Conservation (phyloP, 163 green algal genomes). For the Prototheca stagnorum region DNA sequence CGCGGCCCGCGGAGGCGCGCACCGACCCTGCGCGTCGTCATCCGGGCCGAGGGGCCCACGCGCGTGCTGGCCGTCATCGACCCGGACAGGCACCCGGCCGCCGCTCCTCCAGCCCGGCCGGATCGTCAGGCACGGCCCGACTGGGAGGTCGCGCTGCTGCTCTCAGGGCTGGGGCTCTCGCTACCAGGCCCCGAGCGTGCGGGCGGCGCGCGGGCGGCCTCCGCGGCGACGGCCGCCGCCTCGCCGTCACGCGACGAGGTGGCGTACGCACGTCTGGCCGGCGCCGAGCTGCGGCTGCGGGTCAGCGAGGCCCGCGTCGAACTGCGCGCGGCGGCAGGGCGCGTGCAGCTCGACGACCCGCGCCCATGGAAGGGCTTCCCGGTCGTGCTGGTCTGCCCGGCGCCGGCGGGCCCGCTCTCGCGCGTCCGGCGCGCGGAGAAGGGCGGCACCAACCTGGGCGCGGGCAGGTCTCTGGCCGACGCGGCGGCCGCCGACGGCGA, state of each 20-base stretch:
- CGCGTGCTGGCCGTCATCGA: conserved; percentile 53
- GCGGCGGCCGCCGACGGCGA: not conserved
- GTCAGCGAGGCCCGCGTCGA: conserved; percentile 21
- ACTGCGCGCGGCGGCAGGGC: conserved; percentile 14
- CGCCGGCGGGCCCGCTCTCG: conserved; percentile 6
- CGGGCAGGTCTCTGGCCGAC: conserved; percentile 1
- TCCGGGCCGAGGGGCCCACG: conserved; percentile 53
- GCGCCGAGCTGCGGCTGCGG: conserved; percentile 7
- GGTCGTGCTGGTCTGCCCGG: conserved; percentile 18
- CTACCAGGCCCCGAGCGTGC: too few relatives aligned
- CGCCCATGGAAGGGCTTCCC: conserved; percentile 14
- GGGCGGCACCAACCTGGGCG: too few relatives aligned
- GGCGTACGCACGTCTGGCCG: conserved; percentile 26
- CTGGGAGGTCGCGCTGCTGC: too few relatives aligned
- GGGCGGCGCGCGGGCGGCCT: too few relatives aligned
- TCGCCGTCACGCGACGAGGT: conserved; percentile 44
- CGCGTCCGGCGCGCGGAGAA: not conserved
- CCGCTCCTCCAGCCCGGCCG: too few relatives aligned
- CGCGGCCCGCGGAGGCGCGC: conserved; percentile 2
- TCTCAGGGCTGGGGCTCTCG: too few relatives aligned
- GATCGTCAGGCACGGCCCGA: too few relatives aligned
- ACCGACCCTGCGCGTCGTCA: conserved; percentile 26
- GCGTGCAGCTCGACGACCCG: conserved; percentile 36
- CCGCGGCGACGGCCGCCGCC: too few relatives aligned
- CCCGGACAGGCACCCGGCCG: conserved; percentile 18